Conservation (phyloP, 345 rosid species). For the Linum trigynum region DNA sequence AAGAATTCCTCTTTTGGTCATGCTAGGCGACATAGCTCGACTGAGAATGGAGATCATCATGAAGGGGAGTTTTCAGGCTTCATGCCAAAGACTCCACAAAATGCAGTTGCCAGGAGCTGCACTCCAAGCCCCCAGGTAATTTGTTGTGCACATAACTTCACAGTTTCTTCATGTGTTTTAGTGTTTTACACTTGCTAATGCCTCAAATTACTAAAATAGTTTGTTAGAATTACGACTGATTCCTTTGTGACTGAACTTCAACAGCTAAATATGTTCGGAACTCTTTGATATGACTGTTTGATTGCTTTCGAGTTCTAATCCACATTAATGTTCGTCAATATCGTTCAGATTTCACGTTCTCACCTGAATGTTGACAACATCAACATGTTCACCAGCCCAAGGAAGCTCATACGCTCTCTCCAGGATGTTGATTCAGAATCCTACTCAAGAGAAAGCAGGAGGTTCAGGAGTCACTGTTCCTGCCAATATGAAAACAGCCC, state of each 20-base stretch:
- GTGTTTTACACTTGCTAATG: too few relatives aligned
- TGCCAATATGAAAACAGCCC: slow-evolving; percentile 38
- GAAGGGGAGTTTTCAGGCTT: slow-evolving; percentile 46
- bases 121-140: slow-evolving; percentile 72
- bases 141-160: not conserved
- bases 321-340: too few relatives aligned
- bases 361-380: slow-evolving; percentile 36
- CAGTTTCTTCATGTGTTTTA: too few relatives aligned
- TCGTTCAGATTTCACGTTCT: slow-evolving; percentile 49
- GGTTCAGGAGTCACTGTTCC: slow-evolving; percentile 43
- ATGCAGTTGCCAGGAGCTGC: slow-evolving; percentile 28
- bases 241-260: not conserved
- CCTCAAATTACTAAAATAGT: too few relatives aligned
- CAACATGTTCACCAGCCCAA: slow-evolving; percentile 56
- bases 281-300: not conserved
- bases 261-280: not conserved
- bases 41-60: slow-evolving; percentile 22
- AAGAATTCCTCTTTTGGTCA: slow-evolving; percentile 27
- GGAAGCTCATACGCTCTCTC: slow-evolving; percentile 67
- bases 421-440: slow-evolving; percentile 47
- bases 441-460: slow-evolving; percentile 30
- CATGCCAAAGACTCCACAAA: slow-evolving; percentile 35
- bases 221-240: too few relatives aligned
- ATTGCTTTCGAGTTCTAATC: too few relatives aligned
- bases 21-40: slow-evolving; percentile 22